Evolutionary conservation across 495 filamentous ascomycete species (phyloP), one percentile per base, ranked within the genome.

Genomic region (Pyrenopolyporus hunteri): DNA sequence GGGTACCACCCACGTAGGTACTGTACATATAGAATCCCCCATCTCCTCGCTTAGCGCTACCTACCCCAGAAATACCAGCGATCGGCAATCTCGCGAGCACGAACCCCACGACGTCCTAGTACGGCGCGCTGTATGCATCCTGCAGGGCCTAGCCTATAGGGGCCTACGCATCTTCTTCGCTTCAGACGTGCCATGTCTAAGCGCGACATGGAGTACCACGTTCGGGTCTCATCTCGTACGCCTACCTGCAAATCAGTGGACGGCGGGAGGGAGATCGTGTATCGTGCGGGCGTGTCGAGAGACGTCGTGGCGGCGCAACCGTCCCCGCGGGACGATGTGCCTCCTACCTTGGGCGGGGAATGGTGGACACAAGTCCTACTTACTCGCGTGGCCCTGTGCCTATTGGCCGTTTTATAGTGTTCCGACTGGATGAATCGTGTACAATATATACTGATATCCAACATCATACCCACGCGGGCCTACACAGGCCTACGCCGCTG

Each of bases 141-240:
- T 64, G 49, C 65, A 59, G 48, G 46, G 14, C 59, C 35, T 49
- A 54, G 9, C 64, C 48, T 59, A 64, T 59, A 9, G n/a, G 26
- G 36, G 5, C 10, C 20, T n/a, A n/a, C n/a, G n/a, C n/a, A n/a
- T n/a, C n/a, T n/a, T n/a, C n/a, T n/a, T n/a, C n/a, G n/a, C n/a
- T n/a, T n/a, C 37, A 22, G 19, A 42, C 14, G 14, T 37, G n/a
- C n/a, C 5, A 17, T 37, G 14, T 37, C 19, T 7, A 16, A 16
- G 16, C 11, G 11, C 31, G 9, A 13, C 9, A 35, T 35, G 31
- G 10, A 10, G 14, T 6, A 6, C 9, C 25, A 43, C 13, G 23
- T 8, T 31, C 19, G 35, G 20, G 16, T 26, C 22, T 31, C 35
- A 19, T 33, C 19, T 22, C 9, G 26, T 55, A 40, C 32, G 19